Evolutionary conservation across 805 yeast genomes (phyloP).

Genomic region (Teunomyces barrocoloradensis): DNA sequence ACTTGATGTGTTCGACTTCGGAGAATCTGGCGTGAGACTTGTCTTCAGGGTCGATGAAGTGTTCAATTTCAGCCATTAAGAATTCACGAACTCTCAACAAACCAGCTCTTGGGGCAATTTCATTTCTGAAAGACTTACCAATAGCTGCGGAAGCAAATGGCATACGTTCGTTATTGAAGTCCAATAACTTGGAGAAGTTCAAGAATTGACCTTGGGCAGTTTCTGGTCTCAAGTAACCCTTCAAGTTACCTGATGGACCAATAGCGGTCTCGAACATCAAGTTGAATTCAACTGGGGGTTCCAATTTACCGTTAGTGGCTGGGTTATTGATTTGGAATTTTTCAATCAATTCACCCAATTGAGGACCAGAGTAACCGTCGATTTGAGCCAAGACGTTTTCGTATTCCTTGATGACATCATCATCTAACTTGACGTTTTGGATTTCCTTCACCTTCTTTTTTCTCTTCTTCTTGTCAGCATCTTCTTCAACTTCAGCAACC

Average conservation of each 20-base stretch:
- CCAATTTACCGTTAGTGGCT: constrained; percentile 78
- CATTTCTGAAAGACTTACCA: constrained; percentile 98
- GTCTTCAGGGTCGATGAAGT: constrained; percentile 90
- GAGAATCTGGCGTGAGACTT: constrained; percentile 79
- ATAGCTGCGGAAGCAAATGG: constrained; percentile 99
- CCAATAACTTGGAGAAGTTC: constrained; percentile 89
- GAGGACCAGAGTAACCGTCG: constrained; percentile 92
- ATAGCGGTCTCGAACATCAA: constrained; percentile 99
- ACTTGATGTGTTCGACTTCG: constrained; percentile 68
- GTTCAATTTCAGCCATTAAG: constrained; percentile 99
- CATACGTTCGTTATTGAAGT: constrained; percentile 92
- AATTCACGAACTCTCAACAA: constrained; percentile 97
- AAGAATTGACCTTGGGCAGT: constrained; percentile 99
- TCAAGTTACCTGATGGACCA: constrained; percentile 96
- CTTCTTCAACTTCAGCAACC: constrained; percentile 52
- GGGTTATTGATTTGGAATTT: constrained; percentile 89
- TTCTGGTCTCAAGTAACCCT: constrained; percentile 96
- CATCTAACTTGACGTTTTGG: constrained; percentile 93
- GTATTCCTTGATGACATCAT: constrained; percentile 72
- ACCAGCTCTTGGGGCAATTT: constrained; percentile 98
- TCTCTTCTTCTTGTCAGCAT: constrained; percentile 67
- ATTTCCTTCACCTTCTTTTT: constrained; percentile 84
- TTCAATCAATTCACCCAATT: constrained; percentile 83
- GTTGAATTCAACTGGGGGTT: constrained; percentile 92
- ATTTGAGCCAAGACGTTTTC: constrained; percentile 87